Evolutionary conservation across 352 stramenopile genomes (phyloP).

Genomic region (Pythium vanterpoolii): DNA sequence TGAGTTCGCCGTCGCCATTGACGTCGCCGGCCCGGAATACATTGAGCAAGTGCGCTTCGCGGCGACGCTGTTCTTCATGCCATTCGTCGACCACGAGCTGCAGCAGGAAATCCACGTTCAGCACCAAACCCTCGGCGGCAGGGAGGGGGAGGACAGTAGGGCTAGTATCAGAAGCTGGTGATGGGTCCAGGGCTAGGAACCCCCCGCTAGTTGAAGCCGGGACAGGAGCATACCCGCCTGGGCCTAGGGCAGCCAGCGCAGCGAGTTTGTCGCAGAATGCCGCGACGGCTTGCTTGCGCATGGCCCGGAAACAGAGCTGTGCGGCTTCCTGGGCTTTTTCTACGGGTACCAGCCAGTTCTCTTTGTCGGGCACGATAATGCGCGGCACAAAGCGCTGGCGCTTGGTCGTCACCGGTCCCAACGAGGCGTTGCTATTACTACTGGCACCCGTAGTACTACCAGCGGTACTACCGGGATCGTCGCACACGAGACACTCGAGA

Average conservation of each 20-base stretch:
- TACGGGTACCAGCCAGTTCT: slow-evolving; percentile 61
- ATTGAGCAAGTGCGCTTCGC: slow-evolving; percentile 61
- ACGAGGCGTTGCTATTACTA: background rate
- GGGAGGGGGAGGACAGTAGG: background rate
- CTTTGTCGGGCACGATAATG: slow-evolving; percentile 59
- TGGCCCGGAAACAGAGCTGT: slow-evolving; percentile 65
- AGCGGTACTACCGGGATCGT: slow-evolving; percentile 25
- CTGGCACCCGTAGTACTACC: slow-evolving; percentile 3
- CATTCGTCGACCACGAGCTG: slow-evolving; percentile 65
- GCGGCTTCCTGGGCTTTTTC: slow-evolving; percentile 64
- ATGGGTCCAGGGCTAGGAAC: too few relatives aligned
- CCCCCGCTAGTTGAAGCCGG: background rate
- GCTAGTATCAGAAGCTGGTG: background rate
- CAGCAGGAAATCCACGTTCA: slow-evolving; percentile 78
- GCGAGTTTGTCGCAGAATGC: slow-evolving; percentile 67
- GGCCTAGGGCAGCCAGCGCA: slow-evolving; percentile 39
- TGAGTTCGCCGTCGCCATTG: slow-evolving; percentile 76
- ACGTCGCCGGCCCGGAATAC: slow-evolving; percentile 76
- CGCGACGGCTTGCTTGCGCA: slow-evolving; percentile 56
- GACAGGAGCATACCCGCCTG: slow-evolving; percentile 21
- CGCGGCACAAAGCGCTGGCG: slow-evolving; percentile 46
- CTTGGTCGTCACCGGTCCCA: slow-evolving; percentile 28
- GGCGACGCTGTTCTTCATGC: slow-evolving; percentile 61
- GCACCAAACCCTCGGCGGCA: slow-evolving; percentile 21
- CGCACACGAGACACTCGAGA: slow-evolving; percentile 70